A percentile compares a stretch with the other conserved stretches of the same genome.
These are phyloP conservation scores for Fistulifera pelliculosa DNA, from an alignment of 108 stramenopile species.

Conservation along the genomic window DNA sequence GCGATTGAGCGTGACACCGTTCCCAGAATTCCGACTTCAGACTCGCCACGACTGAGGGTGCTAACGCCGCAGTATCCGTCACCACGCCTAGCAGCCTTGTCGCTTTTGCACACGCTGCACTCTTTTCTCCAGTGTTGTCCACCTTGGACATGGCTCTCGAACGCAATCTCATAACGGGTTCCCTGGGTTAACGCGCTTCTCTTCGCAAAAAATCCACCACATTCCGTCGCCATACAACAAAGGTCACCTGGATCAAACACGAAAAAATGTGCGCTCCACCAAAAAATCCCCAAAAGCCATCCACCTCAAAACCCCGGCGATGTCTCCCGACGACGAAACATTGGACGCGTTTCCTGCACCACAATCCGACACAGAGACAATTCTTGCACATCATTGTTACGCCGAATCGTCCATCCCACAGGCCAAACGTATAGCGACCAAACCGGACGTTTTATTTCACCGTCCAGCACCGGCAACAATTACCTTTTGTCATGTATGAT, in stretches of 20 bases:
- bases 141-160: conserved; percentile 12
- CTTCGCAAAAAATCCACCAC: conserved; percentile 4
- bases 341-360: neutral
- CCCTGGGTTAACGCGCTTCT: conserved; percentile 6
- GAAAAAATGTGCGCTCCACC: conserved; percentile 12
- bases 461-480: conserved; percentile 17
- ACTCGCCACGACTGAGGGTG: neutral
- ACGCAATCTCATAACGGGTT: neutral
- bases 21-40: neutral
- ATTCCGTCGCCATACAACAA: conserved; percentile 12
- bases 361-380: neutral
- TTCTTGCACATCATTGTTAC: conserved; percentile 11
- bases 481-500: conserved; percentile 18
- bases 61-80: neutral
- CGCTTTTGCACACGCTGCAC: conserved; percentile 21
- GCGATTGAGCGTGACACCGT: too few species aligned
- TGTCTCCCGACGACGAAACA: neutral
- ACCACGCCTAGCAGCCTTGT: conserved; percentile 9
- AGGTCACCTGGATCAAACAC: conserved; percentile 23
- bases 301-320: too few species aligned
- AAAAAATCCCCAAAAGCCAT: conserved; percentile 1
- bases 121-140: conserved; percentile 16
- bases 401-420: conserved; percentile 7
- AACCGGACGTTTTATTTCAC: conserved; percentile 25
- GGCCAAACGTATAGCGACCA: conserved; percentile 19